Base-by-base conservation (phyloP, 2,329 filamentous ascomycete species). In the Talaromyces pinophilus region DNA sequence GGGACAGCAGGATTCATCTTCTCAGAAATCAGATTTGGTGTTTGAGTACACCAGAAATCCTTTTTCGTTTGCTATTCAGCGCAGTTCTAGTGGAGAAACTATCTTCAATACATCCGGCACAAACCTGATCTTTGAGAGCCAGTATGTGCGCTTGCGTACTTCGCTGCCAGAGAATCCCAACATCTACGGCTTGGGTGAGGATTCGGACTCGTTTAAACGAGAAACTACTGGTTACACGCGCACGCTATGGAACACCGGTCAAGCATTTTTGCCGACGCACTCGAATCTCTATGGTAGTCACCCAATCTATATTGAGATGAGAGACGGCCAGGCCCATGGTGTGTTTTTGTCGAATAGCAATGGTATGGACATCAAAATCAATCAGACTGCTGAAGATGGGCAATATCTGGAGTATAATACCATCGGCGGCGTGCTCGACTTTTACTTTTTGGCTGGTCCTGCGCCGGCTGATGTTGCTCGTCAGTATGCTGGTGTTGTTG, bases 401-500 rank as follows among this genome's bases (percentile, higher is more conserved):
- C 88, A 93, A 74, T 92, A 89, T 67, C 83, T 95, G 4, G 90
- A 93, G 77, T 95, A 93, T 79, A 92, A 93, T 75, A 87, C 87
- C 0, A 82, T 94, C 0, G 91, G 92, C 5, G 92, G 92, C 10
- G 84, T 93, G n/a, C 74, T 95, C 1, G 92, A 94, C 75, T 86
- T 90, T 62, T 90, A 90, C 73, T 90, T 90, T 71, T 71, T 90
- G 8, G 82, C 86, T 6, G 88, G 88, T 0, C 85, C 86, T 0
- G 82, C 80, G 0, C 86, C 88, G 0, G 77, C 85, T 35, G 84
- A 87, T 15, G 86, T 88, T 0, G 80, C 86, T 13, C 79, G 80
- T 70, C 87, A 90, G 71, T 89, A 89, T 69, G 80, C 86, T 0
- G 81, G 85, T 67, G 76, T 89, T 42, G 82, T 83, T 11, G 86